Conservation (phyloP, 305 asterid species). For the Solanum hybrid region DNA sequence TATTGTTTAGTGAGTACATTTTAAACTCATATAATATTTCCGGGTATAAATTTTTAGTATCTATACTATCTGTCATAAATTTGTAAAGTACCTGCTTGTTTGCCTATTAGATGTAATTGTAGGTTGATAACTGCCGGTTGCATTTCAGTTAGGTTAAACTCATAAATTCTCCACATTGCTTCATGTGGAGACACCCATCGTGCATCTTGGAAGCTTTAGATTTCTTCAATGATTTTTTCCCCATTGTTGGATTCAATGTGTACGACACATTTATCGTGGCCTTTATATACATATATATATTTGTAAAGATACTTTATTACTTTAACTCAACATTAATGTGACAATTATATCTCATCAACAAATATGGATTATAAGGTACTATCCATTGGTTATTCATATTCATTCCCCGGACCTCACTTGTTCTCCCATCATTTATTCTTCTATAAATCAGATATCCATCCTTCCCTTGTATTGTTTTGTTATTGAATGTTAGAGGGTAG, state of each 20-base stretch:
- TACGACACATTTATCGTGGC: not conserved
- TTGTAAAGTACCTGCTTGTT: not conserved
- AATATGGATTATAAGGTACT: too few species aligned
- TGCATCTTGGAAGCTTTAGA: not conserved
- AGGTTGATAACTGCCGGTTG: not conserved
- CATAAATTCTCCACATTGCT: not conserved
- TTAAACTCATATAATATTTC: not conserved
- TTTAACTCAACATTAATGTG: too few species aligned
- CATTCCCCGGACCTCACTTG: too few species aligned
- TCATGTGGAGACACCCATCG: not conserved
- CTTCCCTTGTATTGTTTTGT: too few species aligned
- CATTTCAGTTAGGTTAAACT: too few species aligned
- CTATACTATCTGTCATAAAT: not conserved
- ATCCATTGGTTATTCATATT: too few species aligned
- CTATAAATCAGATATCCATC: too few species aligned
- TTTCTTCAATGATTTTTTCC: not conserved
- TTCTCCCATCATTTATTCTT: too few species aligned
- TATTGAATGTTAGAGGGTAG: too few species aligned
- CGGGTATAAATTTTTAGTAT: too few species aligned
- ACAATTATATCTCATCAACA: too few species aligned
- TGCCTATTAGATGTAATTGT: not conserved
- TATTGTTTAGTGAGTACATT: not conserved
- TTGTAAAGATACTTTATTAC: too few species aligned
- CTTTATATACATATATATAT: not conserved
- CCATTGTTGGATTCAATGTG: not conserved